Base-by-base conservation (phyloP, 345 rosid genomes). In the Eucalyptus guilfoylei region DNA sequence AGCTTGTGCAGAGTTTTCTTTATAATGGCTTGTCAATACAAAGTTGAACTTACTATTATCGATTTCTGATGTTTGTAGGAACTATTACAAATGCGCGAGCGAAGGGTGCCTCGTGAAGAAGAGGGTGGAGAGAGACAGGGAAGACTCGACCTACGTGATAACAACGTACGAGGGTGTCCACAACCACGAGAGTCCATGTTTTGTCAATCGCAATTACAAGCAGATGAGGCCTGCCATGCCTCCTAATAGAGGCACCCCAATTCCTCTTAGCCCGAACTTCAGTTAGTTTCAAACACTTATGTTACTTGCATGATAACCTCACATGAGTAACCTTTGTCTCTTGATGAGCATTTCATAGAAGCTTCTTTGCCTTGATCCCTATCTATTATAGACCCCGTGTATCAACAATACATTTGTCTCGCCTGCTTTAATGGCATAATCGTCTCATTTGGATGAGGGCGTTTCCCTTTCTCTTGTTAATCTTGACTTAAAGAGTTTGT, bases 101-200 rank as follows among this genome's bases (percentile, higher is more conserved):
- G 95, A 92, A 88, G 96, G 96, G 23, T 97, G 99, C 91, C 87
- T 48, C 30, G 99, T 97, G 91, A 96, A 96, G 96, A 96, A 97
- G 92, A 94, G 96, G 89, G 94, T 96, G 60, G 98, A 97, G 88
- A 95, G 97, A 83, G 99, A 97, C 76, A 89, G 88, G 76, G 94
- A 95, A 32, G 98, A 96, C 86, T 80, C 88, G 44, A 91, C 90
- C 37, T 95, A 92, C 86, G 99, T 97, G 80, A 94, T 96, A 13
- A 97, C 99, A 26, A 95, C 96, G 4, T 96, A 97, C 48, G 97
- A 96, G 23, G 99, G 97, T 42, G 87, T 94, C n/a, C 99, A 96
- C 89, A 96, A 90, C 83, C 99, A 96, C 47, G 95, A 92, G 67
- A 94, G 92, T 88, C 95, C 97, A 37, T 76, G 47, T 37, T 24